phyloP scores from a whole-genome alignment of 2,329 filamentous ascomycete species.

The Ophiocordyceps sinensis region DNA sequence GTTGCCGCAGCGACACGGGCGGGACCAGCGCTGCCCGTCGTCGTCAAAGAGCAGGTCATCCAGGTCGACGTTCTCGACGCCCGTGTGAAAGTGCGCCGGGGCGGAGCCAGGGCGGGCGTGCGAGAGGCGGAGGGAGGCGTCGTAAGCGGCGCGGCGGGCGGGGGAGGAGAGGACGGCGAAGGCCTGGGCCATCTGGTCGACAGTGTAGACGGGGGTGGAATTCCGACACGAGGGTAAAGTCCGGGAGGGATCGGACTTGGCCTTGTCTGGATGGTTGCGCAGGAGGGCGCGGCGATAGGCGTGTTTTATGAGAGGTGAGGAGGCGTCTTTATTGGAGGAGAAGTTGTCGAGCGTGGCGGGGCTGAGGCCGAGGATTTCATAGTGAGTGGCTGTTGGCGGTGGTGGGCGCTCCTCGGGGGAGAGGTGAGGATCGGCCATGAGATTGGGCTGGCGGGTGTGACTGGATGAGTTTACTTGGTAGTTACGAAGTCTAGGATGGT shows the following conservation, averaged over 20 bases:
- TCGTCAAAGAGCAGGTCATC: slow-evolving; percentile 47
- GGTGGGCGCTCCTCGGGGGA: slow-evolving; percentile 1
- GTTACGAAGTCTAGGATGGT: no score
- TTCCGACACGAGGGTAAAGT: neutral
- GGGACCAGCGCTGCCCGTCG: slow-evolving; percentile 33
- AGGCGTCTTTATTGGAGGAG: slow-evolving; percentile 22
- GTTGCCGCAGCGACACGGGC: slow-evolving; percentile 50
- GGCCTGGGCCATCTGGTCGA: slow-evolving; percentile 51
- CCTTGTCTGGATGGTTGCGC: slow-evolving; percentile 51
- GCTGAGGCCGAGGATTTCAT: slow-evolving; percentile 44
- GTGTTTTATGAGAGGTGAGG: slow-evolving; percentile 37
- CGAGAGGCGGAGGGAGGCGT: slow-evolving; percentile 28
- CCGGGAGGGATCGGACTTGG: slow-evolving; percentile 3
- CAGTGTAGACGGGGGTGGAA: slow-evolving; percentile 23
- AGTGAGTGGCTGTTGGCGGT: slow-evolving; percentile 31
- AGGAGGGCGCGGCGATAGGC: slow-evolving; percentile 53
- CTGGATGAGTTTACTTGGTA: neutral
- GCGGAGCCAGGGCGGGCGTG: slow-evolving; percentile 6
- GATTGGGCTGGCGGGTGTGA: neutral
- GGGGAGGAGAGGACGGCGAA: slow-evolving; percentile 40
- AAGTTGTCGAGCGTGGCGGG: slow-evolving; percentile 26
- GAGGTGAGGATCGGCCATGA: slow-evolving; percentile 2
- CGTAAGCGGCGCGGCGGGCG: slow-evolving; percentile 35
- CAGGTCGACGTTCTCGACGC: slow-evolving; percentile 49
- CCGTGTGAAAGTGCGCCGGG: slow-evolving; percentile 32